Base-by-base conservation (phyloP, 2,329 filamentous ascomycete genomes). In the Alternaria gansuensis region DNA sequence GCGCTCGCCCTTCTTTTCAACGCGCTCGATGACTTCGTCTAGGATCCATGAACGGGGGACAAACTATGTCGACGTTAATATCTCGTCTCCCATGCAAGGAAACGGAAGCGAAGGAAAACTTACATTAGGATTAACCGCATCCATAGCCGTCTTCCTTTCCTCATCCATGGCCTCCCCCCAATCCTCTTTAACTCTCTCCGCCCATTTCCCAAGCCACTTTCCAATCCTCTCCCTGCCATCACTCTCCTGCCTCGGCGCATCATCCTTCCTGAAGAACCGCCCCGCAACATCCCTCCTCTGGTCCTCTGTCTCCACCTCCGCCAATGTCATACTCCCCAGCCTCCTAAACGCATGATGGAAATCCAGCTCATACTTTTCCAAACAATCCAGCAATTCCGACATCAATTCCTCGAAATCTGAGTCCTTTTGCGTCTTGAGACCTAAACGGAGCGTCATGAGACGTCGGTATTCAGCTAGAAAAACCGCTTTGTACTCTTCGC, bases 261-360 rank as follows among this genome's bases (percentile, higher is more conserved):
- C 76, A 68, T 94, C 91, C 5, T 82, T 81, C 73, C 95, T 90
- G 82, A 97, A 96, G 79, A 99, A 97, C 0, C 87, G 75, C 0
- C 83, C 82, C 0, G 93, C 91, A 8, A 83, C 80, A n/a, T 87
- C 82, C 62, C 84, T 84, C 51, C 92, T 82, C 46, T 83, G 80
- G 21, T 89, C 85, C 26, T 89, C 84, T 0, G 87, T 90, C 28
- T 85, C 84, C 6, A 97, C 73, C 4, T 91, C 85, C 0, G 78
- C 78, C 1, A 92, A 61, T 31, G 80, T 84, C 17, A 97, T 72
- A 21, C 80, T 78, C 51, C 89, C 90, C 0, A 99, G 82, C 8
- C 89, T 86, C 37, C 96, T 86, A 84, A 98, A 98, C 75, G 96
- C 95, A 70, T 96, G 91, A 73, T 96, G 92, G 78, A 97, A 99